Percentiles rank a stretch among this genome's conserved stretches.
phyloP scores from a whole-genome alignment of 2,329 filamentous ascomycete species.

The Aspergillus fijiensis region DNA sequence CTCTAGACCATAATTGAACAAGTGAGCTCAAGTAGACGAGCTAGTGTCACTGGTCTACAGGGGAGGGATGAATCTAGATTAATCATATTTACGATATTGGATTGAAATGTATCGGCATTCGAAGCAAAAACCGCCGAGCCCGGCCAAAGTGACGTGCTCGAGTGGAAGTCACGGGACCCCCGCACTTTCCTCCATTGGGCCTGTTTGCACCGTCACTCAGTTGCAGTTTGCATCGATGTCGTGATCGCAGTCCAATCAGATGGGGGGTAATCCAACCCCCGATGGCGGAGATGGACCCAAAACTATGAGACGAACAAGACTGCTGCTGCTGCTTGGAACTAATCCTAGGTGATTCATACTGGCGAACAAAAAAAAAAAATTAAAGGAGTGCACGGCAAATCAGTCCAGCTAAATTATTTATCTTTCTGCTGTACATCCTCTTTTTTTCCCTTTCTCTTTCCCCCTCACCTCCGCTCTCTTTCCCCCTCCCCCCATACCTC shows the following conservation, averaged over 20 bases:
- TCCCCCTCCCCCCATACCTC: not conserved
- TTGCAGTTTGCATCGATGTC: conserved; percentile 44
- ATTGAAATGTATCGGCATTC: not conserved
- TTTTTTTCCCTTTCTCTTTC: conserved; percentile 15
- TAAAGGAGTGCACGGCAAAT: conserved; percentile 1
- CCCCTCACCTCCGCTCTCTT: conserved; percentile 9
- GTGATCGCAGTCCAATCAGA: conserved; percentile 46
- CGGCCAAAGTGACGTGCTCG: conserved; percentile 30
- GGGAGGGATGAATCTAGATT: too few relatives aligned
- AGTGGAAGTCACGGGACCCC: conserved; percentile 29
- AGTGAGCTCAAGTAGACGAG: too few relatives aligned
- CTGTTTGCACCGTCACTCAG: conserved; percentile 29
- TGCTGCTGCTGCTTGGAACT: conserved; percentile 6
- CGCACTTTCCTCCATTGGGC: conserved; percentile 26
- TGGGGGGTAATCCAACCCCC: conserved; percentile 35
- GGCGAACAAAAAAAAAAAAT: conserved; percentile 13
- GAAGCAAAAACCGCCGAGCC: conserved; percentile 25
- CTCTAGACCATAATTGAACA: too few relatives aligned
- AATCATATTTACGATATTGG: not conserved
- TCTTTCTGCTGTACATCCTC: conserved; percentile 12
- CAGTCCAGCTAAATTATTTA: conserved; percentile 11
- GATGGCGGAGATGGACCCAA: conserved; percentile 35
- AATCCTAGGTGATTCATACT: not conserved
- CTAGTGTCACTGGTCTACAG: too few relatives aligned
- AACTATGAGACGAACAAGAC: conserved; percentile 18